These are phyloP conservation scores for Malus hybrid DNA, from an alignment of 331 rosid species.

Conservation along the genomic window DNA sequence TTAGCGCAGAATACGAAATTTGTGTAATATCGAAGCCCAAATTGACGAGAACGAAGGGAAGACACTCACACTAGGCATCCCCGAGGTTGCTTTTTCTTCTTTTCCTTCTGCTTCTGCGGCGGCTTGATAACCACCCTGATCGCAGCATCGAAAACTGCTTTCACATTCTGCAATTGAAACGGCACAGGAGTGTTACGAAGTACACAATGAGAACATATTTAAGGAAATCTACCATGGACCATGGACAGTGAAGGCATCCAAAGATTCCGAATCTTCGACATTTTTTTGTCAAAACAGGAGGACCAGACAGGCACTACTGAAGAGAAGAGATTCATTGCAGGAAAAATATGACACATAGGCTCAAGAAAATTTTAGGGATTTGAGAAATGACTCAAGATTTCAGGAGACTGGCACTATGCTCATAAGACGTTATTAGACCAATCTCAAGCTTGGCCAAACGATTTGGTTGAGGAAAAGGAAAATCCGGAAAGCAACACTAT, in stretches of 20 bases:
- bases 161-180: slow-evolving; percentile 65
- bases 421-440: neutral
- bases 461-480: neutral
- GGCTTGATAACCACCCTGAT: slow-evolving; percentile 88
- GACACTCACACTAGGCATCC: slow-evolving; percentile 73
- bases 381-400: neutral
- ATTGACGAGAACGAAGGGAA: neutral
- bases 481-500: neutral
- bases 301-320: neutral
- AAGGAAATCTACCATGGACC: neutral
- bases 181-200: neutral
- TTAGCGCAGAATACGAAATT: neutral
- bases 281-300: neutral
- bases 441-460: neutral
- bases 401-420: neutral
- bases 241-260: neutral
- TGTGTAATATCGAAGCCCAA: neutral
- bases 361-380: neutral
- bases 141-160: slow-evolving; percentile 79
- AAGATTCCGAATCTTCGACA: neutral
- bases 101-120: slow-evolving; percentile 68
- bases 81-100: slow-evolving; percentile 52
- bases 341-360: too few relatives aligned
- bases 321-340: neutral
- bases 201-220: neutral